phyloP scores from a whole-genome alignment of 768 basidiomycete genomes.

The Tulasnella sp. region DNA sequence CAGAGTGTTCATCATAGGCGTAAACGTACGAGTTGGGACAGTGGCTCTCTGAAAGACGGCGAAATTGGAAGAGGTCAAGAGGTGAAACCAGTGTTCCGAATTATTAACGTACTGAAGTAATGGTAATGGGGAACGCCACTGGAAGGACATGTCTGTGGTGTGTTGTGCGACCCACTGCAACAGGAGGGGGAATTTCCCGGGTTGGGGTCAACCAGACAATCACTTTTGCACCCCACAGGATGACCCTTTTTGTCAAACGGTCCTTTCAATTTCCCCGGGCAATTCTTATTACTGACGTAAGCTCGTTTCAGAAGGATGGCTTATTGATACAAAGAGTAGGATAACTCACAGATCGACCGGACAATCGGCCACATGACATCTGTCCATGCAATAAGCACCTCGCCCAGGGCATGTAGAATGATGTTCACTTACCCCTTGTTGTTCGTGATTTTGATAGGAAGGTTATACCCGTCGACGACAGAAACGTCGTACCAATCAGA shows the following conservation, averaged over 20 bases:
- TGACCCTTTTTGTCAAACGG: conserved; percentile 3
- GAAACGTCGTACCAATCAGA: conserved; percentile 19
- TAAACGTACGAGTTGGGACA: conserved; percentile 18
- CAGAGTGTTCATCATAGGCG: conserved; percentile 18
- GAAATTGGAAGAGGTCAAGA: too few relatives aligned
- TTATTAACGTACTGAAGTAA: conserved; percentile 16
- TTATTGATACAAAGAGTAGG: too few relatives aligned
- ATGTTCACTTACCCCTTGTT: conserved; percentile 6
- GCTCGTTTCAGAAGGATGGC: neutral
- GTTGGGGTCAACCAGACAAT: conserved; percentile 16
- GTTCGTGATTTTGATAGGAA: conserved; percentile 17
- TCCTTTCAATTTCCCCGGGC: conserved; percentile 5
- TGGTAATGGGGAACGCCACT: conserved; percentile 17
- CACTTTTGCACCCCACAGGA: conserved; percentile 15
- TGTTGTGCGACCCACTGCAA: conserved; percentile 12
- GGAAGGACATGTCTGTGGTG: conserved; percentile 18
- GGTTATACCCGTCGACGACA: conserved; percentile 18
- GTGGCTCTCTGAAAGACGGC: too few relatives aligned
- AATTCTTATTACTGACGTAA: neutral
- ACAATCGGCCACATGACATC: conserved; percentile 4
- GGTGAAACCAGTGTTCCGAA: too few relatives aligned
- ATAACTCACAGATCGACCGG: neutral
- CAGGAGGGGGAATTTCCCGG: conserved; percentile 14
- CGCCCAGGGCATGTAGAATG: neutral
- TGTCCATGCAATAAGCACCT: neutral